Percentiles rank a stretch among this genome's conserved stretches.
Conservation (phyloP, 1,284 basidiomycete species). For the Trametes hirsuta region DNA sequence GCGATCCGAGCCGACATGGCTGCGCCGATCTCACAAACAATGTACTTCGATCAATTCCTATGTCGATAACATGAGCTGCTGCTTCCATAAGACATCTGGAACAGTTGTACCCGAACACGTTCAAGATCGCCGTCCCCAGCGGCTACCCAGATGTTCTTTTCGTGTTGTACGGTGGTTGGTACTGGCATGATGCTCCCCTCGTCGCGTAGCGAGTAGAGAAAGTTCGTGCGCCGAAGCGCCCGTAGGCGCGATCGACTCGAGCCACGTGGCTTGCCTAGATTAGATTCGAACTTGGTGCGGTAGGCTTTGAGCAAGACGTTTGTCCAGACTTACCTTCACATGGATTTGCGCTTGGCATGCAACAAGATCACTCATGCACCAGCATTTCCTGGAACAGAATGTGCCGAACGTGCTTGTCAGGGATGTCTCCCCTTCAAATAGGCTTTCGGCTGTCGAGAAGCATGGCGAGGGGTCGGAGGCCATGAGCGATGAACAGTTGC, state of each 20-base stretch:
- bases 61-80: too few relatives aligned
- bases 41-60: slow-evolving; percentile 33
- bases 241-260: neutral
- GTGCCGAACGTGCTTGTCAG: too few relatives aligned
- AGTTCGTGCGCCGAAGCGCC: slow-evolving; percentile 2
- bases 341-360: too few relatives aligned
- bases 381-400: too few relatives aligned
- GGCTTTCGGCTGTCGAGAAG: too few relatives aligned
- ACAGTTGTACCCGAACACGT: slow-evolving; percentile 36
- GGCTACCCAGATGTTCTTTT: slow-evolving; percentile 90
- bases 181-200: slow-evolving; percentile 33
- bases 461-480: neutral
- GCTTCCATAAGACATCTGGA: neutral
- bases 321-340: too few relatives aligned
- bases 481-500: too few relatives aligned
- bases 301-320: neutral
- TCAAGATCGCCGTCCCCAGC: slow-evolving; percentile 83
- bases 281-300: neutral
- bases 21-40: slow-evolving; percentile 26
- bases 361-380: too few relatives aligned
- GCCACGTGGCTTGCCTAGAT: slow-evolving; percentile 16
- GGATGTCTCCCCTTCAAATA: too few relatives aligned
- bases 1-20: slow-evolving; percentile 1
- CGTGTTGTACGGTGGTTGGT: slow-evolving; percentile 29
- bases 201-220: neutral